Conservation (phyloP, 1,139 yeast genomes). For the Taphrina deformans region DNA sequence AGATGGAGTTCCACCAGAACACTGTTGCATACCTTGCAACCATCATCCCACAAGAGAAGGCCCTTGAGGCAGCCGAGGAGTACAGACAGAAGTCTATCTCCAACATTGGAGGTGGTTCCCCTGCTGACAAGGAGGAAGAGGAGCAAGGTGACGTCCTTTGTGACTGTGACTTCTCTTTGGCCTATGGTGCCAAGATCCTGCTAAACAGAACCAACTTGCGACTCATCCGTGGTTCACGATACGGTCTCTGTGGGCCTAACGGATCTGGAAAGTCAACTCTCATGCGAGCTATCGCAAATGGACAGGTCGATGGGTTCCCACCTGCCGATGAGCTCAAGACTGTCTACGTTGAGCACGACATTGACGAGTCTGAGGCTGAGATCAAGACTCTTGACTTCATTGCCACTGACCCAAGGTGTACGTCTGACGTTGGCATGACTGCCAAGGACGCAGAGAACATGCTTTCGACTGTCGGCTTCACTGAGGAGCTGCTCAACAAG, state of each 20-base stretch:
- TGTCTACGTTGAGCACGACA: constrained; percentile 98
- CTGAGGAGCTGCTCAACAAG: constrained; percentile 82
- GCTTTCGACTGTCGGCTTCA: constrained; percentile 84
- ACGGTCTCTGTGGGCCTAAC: constrained; percentile 99
- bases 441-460: constrained; percentile 66
- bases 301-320: constrained; percentile 99
- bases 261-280: constrained; percentile 99
- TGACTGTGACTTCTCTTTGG: constrained; percentile 99
- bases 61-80: constrained; percentile 87
- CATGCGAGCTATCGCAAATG: constrained; percentile 99
- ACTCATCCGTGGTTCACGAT: constrained; percentile 89
- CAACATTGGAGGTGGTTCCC: constrained; percentile 95
- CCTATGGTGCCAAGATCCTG: constrained; percentile 96
- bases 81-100: constrained; percentile 95
- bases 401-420: constrained; percentile 57
- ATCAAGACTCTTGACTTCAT: constrained; percentile 85
- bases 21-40: constrained; percentile 92
- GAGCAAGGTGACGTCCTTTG: constrained; percentile 99
- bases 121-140: constrained; percentile 90
- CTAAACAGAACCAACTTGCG: constrained; percentile 86
- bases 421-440: constrained; percentile 47
- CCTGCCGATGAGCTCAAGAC: constrained; percentile 97
- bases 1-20: constrained; percentile 88
- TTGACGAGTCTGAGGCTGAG: constrained; percentile 96
- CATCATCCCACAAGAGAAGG: constrained; percentile 89